These are phyloP conservation scores for Jamesozyma lodderae DNA, from an alignment of 805 yeast species.

Conservation along the genomic window DNA sequence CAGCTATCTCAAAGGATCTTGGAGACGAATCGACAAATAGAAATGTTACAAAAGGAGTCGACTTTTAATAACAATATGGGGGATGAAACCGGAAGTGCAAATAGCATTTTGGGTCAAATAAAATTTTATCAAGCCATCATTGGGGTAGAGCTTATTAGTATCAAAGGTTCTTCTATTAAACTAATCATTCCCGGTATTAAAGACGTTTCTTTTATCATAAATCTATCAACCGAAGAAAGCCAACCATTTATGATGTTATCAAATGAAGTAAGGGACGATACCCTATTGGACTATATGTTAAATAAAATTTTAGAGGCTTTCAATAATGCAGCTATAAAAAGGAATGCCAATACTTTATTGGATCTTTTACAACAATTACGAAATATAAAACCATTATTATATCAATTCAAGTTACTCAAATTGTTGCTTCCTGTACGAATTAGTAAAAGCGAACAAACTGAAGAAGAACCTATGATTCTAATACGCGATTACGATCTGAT, in stretches of 20 bases:
- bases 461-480: conserved; percentile 4
- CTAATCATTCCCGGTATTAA: too few species aligned
- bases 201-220: too few species aligned
- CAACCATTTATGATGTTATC: too few species aligned
- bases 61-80: too few species aligned
- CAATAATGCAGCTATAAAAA: background rate
- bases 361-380: conserved; percentile 4
- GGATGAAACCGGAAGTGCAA: too few species aligned
- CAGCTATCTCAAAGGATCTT: conserved; percentile 1
- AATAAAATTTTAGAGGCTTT: background rate
- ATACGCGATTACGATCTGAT: conserved; percentile 13
- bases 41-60: too few species aligned
- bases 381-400: conserved; percentile 7
- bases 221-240: too few species aligned
- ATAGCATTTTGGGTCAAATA: too few species aligned
- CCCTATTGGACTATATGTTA: background rate
- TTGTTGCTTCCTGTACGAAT: conserved; percentile 13
- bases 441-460: background rate
- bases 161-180: too few species aligned
- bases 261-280: background rate
- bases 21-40: conserved; percentile 1
- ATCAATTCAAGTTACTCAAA: conserved; percentile 10
- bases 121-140: too few species aligned
- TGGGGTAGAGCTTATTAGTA: too few species aligned
- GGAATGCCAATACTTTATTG: background rate